Evolutionary conservation across 2,329 filamentous ascomycete species (phyloP), one percentile per base, ranked within the genome.

Genomic region (Myriosclerotinia curreyana): DNA sequence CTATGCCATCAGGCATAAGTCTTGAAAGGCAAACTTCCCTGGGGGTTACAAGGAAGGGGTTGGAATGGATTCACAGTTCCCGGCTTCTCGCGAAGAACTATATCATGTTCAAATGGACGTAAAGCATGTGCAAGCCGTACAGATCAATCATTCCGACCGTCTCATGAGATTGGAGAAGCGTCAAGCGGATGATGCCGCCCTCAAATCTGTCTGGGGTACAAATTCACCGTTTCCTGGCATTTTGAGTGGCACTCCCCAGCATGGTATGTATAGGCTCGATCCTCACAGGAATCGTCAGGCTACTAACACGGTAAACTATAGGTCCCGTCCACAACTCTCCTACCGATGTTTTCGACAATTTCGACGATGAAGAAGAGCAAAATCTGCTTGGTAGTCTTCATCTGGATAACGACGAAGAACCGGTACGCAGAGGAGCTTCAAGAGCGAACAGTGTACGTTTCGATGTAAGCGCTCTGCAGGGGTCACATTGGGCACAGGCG

Each of bases 401-500:
- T 65, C 81, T 98, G 8, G 94, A 96, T 68, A 84, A 88, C 6
- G 93, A 96, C 67, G 92, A 98, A 67, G 90, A 93, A 74, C 90
- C 90, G 40, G 87, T 92, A 64, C 86, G 92, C 46, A 86, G 94
- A 68, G 91, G 95, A 62, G 91, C 92, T 22, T 99, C 95, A 22
- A 85, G 95, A 71, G 94, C 95, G 55, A 98, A 98, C 75, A 98
- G 95, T 74, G 95, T 99, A 70, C 90, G 95, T 46, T 99, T 99
- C 72, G 95, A 98, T 74, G 94, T 98, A 75, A 96, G 92, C 73
- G 93, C 94, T 17, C 86, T 96, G 71, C 92, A 96, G 71, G 90
- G 91, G 55, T 92, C 85, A 11, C 84, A 92, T 75, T 96, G 95
- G 85, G 88, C 88, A 46, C 91, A 96, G 73, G 86, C 86, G 68